Evolutionary conservation across 768 basidiomycete species (phyloP).

Genomic region (Aureoboletus auriporus): DNA sequence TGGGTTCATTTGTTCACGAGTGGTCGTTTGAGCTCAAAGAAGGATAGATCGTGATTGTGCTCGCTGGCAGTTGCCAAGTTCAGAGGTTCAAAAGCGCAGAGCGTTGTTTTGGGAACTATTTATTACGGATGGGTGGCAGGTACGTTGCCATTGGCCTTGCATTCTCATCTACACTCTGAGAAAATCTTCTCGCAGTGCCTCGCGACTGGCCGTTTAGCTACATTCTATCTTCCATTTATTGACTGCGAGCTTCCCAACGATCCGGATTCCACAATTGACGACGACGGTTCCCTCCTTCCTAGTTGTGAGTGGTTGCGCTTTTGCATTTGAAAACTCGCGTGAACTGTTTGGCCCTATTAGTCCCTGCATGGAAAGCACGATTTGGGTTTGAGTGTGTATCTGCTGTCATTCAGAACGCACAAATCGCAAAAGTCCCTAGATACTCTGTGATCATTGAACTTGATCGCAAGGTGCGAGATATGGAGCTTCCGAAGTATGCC

Average conservation of each 20-base stretch:
- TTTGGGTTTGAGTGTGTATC: slow-evolving; percentile 66
- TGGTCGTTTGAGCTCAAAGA: slow-evolving; percentile 11
- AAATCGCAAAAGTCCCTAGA: slow-evolving; percentile 61
- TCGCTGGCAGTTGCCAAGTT: slow-evolving; percentile 56
- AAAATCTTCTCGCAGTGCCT: slow-evolving; percentile 44
- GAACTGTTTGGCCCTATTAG: slow-evolving; percentile 27
- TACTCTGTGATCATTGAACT: slow-evolving; percentile 61
- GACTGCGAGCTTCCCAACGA: slow-evolving; percentile 68
- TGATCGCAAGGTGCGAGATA: slow-evolving; percentile 62
- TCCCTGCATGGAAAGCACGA: slow-evolving; percentile 66
- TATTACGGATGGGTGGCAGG: slow-evolving; percentile 75
- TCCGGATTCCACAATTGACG: slow-evolving; percentile 51
- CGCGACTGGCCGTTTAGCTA: slow-evolving; percentile 65
- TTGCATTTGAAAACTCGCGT: neutral
- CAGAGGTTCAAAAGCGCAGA: slow-evolving; percentile 68
- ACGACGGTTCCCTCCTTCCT: slow-evolving; percentile 52
- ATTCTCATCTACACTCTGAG: neutral
- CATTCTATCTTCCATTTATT: slow-evolving; percentile 67
- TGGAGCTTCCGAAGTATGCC: slow-evolving; percentile 63
- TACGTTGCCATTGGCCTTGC: slow-evolving; percentile 23
- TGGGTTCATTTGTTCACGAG: slow-evolving; percentile 32
- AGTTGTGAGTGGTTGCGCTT: slow-evolving; percentile 46
- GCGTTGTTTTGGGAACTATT: slow-evolving; percentile 73
- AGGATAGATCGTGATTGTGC: slow-evolving; percentile 67
- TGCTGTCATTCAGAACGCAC: slow-evolving; percentile 62